Evolutionary conservation across 1,284 basidiomycete genomes (phyloP), one percentile per base, ranked within the genome.

Genomic region (Malassezia brasiliensis): DNA sequence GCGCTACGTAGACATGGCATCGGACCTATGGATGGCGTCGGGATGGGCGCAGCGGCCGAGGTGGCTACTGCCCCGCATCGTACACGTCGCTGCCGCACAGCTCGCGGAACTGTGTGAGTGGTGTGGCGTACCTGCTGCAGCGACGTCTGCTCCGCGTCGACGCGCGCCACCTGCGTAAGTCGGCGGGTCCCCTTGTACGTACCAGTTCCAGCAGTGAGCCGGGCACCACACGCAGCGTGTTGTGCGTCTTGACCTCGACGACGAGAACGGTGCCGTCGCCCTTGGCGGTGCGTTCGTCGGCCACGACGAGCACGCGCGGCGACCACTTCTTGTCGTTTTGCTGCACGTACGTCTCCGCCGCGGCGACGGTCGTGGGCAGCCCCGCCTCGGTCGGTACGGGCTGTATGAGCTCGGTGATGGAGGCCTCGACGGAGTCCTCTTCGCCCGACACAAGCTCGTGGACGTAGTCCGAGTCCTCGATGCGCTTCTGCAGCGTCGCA

Each of bases 381-480:
- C 19, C 25, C 28, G 30, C 15, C 22, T 36, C 17, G 12, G 12
- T 17, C 28, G 32, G 31, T 1, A 28, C 47, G 11, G 17, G 36
- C 42, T 58, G 56, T 15, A 69, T 41, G 28, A 68, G 56, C 28
- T 55, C 56, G 46, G 59, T 63, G 6, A 69, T 59, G n/a, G 62
- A 56, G 25, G 59, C 62, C 28, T 65, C 53, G 41, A 65, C 61
- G 11, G 62, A 54, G 6, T 60, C 52, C 5, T 56, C 59, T 50
- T 69, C 66, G 32, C 66, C 66, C 34, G 60, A 61, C 36, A 63
- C 61, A 48, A 67, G 52, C 49, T 69, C 68, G 38, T 59, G 56
- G 47, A 69, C 63, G 39, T 59, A 67, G 47, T 64, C 64, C 25
- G 61, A 61, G 1, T 60, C 49, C n/a, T 63, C 59, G 47, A 69